Conservation (phyloP, 2,329 filamentous ascomycete species). For the Xylaria sp. region DNA sequence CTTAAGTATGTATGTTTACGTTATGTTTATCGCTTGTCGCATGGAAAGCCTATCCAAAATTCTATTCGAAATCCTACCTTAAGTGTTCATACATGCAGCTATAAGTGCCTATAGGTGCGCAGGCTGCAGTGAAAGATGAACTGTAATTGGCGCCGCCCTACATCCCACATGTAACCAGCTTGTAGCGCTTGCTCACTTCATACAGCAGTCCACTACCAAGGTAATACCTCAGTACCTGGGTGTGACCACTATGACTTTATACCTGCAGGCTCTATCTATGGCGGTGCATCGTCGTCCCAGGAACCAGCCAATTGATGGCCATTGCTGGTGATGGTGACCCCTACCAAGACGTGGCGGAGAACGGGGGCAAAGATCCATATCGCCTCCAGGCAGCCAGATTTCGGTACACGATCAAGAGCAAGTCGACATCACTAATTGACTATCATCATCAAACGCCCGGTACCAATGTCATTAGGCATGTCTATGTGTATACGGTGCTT, state of each 20-base stretch:
- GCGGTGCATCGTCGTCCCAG: background rate
- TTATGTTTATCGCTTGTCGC: background rate
- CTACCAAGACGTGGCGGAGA: background rate
- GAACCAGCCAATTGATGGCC: background rate
- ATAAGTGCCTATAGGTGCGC: background rate
- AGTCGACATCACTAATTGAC: too few relatives aligned
- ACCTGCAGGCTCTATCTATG: background rate
- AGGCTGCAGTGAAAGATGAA: background rate
- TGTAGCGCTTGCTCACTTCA: background rate
- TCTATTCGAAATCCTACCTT: too few relatives aligned
- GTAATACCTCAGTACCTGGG: background rate
- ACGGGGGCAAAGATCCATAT: background rate
- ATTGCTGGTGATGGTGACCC: background rate
- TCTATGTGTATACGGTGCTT: too few relatives aligned
- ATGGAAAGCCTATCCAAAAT: constrained; percentile 1
- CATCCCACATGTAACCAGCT: background rate
- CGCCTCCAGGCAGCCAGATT: constrained; percentile 30
- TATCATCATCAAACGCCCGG: background rate
- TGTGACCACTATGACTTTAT: background rate
- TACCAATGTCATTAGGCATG: background rate
- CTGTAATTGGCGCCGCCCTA: background rate
- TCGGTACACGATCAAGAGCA: background rate
- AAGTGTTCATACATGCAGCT: background rate
- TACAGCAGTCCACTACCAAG: background rate
- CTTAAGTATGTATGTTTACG: background rate